Base-by-base conservation (phyloP, 306 rosid species). In the Hylodesmum podocarpum region DNA sequence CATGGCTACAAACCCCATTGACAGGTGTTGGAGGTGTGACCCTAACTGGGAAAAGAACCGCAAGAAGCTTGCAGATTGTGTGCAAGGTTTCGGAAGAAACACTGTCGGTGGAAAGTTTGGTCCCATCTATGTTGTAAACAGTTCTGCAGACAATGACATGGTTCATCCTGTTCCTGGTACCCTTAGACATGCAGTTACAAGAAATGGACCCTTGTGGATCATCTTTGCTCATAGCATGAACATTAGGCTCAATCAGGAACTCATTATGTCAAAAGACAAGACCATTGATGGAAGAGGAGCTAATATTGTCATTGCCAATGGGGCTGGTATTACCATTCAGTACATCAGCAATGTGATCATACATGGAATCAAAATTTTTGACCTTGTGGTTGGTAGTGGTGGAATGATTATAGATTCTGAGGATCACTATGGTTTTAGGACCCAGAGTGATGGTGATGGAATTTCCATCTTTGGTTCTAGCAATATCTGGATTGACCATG, bases 1-100 rank as follows among this genome's bases (percentile, higher is more conserved):
- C 84, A 0, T 0, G 70, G 88, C 93, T 22, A 87, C 96, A 49
- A 94, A 94, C 70, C 97, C 97, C 31, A 91, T 94, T 8, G 98
- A 94, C 15, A 72, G 82, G 11, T 94, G 98, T 80, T 94, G 98
- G 97, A 88, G 97, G 77, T 94, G 97, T 21, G 89, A 90, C 64
- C 79, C 82, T 11, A 71, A 91, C 6, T 94, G 97, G 98, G 91
- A 78, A 25, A 6, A 43, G 0, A 75, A 91, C 79, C 86, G 97
- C 36, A 76, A 94, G 85, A 89, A 58, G 70, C 80, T 94, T 0
- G 89, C 85, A 13, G 81, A 79, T 58, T 94, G 98, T 67, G 90
- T 12, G 24, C 81, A 41, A 24, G 97, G 98, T 6, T 94, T 94
- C 12, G 98, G 97, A 4, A 86, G 78, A 66, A 69, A 59, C 51